Percentiles rank a stretch among this genome's conserved stretches.
Conservation (phyloP, 2,329 filamentous ascomycete genomes). For the Aspergillus neotritici region DNA sequence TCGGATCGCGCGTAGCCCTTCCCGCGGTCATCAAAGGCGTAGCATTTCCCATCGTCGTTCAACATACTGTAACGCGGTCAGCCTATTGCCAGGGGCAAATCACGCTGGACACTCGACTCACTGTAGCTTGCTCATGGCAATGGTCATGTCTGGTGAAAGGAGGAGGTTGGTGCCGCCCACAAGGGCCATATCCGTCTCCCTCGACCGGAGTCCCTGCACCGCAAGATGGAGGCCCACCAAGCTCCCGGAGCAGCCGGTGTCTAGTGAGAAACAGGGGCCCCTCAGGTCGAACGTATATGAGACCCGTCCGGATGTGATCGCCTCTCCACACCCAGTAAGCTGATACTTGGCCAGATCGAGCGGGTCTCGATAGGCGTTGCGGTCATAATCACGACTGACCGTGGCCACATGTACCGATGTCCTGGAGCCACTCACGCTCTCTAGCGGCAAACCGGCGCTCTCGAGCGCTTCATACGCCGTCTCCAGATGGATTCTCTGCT, state of each 20-base stretch:
- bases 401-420: conserved; percentile 10
- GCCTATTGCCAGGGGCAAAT: too few relatives aligned
- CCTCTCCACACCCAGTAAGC: neutral
- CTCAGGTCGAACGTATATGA: neutral
- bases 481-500: conserved; percentile 19
- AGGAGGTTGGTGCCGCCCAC: neutral
- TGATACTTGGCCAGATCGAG: neutral
- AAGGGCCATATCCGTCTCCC: neutral
- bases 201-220: neutral
- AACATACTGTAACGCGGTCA: too few relatives aligned
- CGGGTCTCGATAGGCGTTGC: neutral
- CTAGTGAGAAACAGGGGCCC: neutral
- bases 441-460: neutral
- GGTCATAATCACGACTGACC: too few relatives aligned
- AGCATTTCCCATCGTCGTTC: conserved; percentile 35
- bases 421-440: neutral
- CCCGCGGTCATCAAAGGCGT: conserved; percentile 52
- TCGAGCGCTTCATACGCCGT: conserved; percentile 16
- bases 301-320: neutral
- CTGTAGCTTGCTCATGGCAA: conserved; percentile 14
- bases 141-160: neutral
- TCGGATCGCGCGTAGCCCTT: conserved; percentile 62
- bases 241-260: neutral
- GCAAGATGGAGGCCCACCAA: conserved; percentile 1
- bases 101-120: neutral